Percentiles rank a stretch among this genome's conserved stretches.
phyloP scores from a whole-genome alignment of 306 rosid species.

The Castanospermum australe region DNA sequence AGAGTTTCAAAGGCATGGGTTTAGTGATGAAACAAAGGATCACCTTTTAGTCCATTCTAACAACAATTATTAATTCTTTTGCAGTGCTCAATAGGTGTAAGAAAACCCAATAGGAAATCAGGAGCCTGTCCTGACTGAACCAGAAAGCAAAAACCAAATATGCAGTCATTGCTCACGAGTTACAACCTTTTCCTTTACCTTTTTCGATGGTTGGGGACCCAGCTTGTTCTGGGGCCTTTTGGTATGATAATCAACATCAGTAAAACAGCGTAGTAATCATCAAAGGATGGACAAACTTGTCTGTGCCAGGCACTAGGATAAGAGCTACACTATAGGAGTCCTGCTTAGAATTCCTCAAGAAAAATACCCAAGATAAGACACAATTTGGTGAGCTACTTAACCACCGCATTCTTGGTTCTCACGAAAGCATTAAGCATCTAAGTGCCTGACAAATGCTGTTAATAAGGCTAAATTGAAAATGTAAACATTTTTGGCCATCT shows the following conservation, averaged over 20 bases:
- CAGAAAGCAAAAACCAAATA: background rate
- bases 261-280: background rate
- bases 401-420: too few species aligned
- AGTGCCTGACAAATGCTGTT: too few species aligned
- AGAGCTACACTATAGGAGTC: background rate
- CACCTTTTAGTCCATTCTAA: constrained; percentile 17
- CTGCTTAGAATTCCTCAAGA: background rate
- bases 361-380: too few species aligned
- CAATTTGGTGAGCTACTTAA: too few species aligned
- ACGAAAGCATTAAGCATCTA: too few species aligned
- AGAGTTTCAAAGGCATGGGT: constrained; percentile 26
- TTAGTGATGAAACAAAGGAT: constrained; percentile 6
- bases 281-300: constrained; percentile 14
- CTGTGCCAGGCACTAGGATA: too few species aligned
- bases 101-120: background rate
- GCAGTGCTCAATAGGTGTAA: background rate
- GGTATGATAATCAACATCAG: too few species aligned
- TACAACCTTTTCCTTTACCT: constrained; percentile 5
- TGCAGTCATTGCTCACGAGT: background rate
- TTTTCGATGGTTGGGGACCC: background rate
- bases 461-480: background rate
- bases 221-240: background rate
- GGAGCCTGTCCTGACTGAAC: background rate
- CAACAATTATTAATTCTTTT: constrained; percentile 8
- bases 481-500: too few species aligned